phyloP scores from a whole-genome alignment of 208 protist genomes.

The Wallacemonas sp. region DNA sequence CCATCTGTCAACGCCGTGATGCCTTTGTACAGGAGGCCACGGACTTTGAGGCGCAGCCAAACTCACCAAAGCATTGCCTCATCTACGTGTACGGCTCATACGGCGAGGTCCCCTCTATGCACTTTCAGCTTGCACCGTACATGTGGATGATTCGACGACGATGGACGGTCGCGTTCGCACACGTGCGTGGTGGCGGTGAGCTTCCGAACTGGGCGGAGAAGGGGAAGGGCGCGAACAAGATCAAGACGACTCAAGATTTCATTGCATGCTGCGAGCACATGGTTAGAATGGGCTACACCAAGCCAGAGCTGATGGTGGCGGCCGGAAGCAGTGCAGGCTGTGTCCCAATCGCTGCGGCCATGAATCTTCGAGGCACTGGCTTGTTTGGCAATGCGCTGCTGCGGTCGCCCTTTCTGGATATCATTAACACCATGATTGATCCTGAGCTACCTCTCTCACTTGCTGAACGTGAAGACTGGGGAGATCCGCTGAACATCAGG shows the following conservation, averaged over 20 bases:
- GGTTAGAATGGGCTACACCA: constrained; percentile 86
- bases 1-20: constrained; percentile 86
- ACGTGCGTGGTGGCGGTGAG: constrained; percentile 94
- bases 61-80: constrained; percentile 86
- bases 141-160: constrained; percentile 91
- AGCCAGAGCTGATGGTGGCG: constrained; percentile 84
- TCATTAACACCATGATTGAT: constrained; percentile 93
- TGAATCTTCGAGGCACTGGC: constrained; percentile 88
- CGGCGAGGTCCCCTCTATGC: constrained; percentile 89
- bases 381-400: constrained; percentile 88
- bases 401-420: constrained; percentile 93
- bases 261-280: constrained; percentile 93
- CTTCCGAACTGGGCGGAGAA: constrained; percentile 81
- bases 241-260: constrained; percentile 92
- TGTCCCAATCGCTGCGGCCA: constrained; percentile 91
- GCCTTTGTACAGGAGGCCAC: constrained; percentile 89
- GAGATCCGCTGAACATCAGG: constrained; percentile 85
- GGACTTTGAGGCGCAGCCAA: constrained; percentile 87
- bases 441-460: constrained; percentile 88
- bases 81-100: constrained; percentile 93
- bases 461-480: constrained; percentile 94
- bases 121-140: constrained; percentile 93
- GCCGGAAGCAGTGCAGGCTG: constrained; percentile 92
- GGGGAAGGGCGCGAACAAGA: constrained; percentile 81
- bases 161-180: constrained; percentile 90